phyloP scores from a whole-genome alignment of 306 rosid species.

The Inga oerstediana region DNA sequence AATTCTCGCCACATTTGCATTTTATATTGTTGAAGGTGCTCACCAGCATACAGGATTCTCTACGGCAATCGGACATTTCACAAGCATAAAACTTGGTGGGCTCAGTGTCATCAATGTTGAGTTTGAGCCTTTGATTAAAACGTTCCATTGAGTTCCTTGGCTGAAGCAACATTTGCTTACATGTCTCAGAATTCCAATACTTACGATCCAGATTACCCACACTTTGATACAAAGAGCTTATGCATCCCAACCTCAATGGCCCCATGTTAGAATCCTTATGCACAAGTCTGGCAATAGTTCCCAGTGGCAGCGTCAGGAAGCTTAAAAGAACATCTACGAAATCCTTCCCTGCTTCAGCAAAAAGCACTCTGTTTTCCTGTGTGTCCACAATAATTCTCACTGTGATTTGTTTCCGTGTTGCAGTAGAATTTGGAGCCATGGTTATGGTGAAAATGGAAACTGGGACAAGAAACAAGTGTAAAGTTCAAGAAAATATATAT shows the following conservation, averaged over 20 bases:
- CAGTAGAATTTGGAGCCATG: neutral
- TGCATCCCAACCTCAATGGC: neutral
- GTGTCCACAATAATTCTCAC: neutral
- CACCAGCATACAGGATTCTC: neutral
- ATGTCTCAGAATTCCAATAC: neutral
- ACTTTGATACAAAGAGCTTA: conserved; percentile 1
- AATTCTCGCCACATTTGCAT: conserved; percentile 3
- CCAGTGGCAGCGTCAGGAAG: neutral
- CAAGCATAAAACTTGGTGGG: neutral
- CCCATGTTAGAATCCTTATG: neutral
- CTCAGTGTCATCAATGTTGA: conserved; percentile 20
- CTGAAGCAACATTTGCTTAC: conserved; percentile 3
- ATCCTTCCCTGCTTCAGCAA: neutral
- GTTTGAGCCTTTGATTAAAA: neutral
- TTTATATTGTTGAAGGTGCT: neutral
- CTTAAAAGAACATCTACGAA: neutral
- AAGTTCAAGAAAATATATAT: too few relatives aligned
- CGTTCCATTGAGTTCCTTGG: conserved; percentile 15
- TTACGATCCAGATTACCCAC: neutral
- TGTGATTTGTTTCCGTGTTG: neutral
- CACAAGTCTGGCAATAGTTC: neutral
- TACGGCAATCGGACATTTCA: neutral
- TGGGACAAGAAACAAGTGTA: too few relatives aligned
- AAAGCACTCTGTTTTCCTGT: neutral
- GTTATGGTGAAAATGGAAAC: too few relatives aligned